phyloP scores from a whole-genome alignment of 1,284 basidiomycete genomes.

The Marasmius tenuissimus region DNA sequence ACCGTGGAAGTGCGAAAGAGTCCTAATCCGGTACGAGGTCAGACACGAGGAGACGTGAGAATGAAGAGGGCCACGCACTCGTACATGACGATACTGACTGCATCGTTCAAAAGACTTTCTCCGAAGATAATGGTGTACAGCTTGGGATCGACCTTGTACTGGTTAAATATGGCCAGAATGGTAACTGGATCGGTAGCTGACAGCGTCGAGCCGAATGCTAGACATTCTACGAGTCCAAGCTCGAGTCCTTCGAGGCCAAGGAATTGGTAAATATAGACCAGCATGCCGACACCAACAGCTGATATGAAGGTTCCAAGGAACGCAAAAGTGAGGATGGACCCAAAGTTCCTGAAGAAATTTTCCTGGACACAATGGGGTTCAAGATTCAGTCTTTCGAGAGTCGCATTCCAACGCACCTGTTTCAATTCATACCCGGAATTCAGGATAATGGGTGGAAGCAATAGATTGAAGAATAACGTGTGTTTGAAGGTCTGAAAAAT shows the following conservation, averaged over 20 bases:
- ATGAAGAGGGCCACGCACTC: slow-evolving; percentile 70
- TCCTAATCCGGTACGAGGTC: slow-evolving; percentile 73
- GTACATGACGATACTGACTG: slow-evolving; percentile 99
- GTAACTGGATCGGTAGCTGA: slow-evolving; percentile 99
- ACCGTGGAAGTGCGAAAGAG: slow-evolving; percentile 89
- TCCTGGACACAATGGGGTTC: slow-evolving; percentile 52
- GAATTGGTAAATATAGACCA: slow-evolving; percentile 94
- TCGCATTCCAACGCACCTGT: slow-evolving; percentile 54
- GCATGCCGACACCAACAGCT: slow-evolving; percentile 92
- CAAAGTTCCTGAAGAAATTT: slow-evolving; percentile 97
- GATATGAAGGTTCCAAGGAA: slow-evolving; percentile 97
- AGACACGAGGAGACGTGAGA: not conserved
- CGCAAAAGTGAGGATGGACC: slow-evolving; percentile 94
- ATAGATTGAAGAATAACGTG: slow-evolving; percentile 96
- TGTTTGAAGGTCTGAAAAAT: slow-evolving; percentile 85
- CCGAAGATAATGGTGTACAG: slow-evolving; percentile 98
- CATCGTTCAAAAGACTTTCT: slow-evolving; percentile 96
- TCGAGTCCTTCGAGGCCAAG: slow-evolving; percentile 86
- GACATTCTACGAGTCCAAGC: slow-evolving; percentile 85
- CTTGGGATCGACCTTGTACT: slow-evolving; percentile 98
- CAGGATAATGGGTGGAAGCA: slow-evolving; percentile 97
- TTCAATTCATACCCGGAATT: slow-evolving; percentile 98
- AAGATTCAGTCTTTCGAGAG: not conserved
- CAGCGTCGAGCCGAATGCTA: slow-evolving; percentile 95
- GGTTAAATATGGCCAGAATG: slow-evolving; percentile 98